A percentile compares a stretch with the other conserved stretches of the same genome.
Conservation (phyloP, 208 protist species). For the Leishmania lainsoni region DNA sequence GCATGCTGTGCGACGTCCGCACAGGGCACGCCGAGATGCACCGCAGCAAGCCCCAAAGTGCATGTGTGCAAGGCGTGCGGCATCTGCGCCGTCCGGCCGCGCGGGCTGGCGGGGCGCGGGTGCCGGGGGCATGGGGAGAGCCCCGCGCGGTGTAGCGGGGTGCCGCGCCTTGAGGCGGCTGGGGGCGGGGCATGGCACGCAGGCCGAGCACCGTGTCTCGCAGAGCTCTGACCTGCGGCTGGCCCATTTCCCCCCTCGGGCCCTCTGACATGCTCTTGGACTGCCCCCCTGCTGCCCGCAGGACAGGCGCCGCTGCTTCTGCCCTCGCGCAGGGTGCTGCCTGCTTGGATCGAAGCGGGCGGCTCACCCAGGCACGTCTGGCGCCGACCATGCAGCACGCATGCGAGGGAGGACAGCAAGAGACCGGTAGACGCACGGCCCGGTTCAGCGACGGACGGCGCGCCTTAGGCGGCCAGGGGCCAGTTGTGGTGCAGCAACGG, state of each 20-base stretch:
- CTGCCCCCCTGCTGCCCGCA: background rate
- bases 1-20: background rate
- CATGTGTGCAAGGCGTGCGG: no score
- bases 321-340: background rate
- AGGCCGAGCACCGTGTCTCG: background rate
- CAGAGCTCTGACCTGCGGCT: background rate
- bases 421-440: background rate
- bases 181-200: background rate
- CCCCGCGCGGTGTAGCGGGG: background rate
- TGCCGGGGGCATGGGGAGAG: no score
- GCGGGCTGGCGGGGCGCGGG: no score
- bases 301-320: background rate
- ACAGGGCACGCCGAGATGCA: background rate
- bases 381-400: background rate
- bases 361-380: background rate
- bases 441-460: background rate
- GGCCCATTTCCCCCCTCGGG: background rate
- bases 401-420: background rate
- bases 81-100: no score
- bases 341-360: background rate
- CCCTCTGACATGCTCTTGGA: background rate
- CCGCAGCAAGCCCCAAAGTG: background rate
- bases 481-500: background rate
- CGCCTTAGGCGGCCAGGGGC: background rate
- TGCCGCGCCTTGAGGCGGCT: background rate